Base-by-base conservation (phyloP, 2,329 filamentous ascomycete species). In the Phaeosphaeria sp. region DNA sequence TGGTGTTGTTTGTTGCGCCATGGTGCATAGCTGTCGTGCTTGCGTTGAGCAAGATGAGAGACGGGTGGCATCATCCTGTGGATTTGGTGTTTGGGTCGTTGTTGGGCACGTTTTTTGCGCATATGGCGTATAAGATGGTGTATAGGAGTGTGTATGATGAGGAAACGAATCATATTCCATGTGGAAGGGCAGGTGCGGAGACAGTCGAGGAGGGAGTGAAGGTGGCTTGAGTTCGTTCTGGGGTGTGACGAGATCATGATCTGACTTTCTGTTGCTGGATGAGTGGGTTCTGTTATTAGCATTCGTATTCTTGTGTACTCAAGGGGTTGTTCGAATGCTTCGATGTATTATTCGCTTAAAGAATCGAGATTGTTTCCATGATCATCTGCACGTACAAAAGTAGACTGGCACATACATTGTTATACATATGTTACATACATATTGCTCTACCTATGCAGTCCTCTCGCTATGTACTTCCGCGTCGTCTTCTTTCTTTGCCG, bases 21-120 rank as follows among this genome's bases (percentile, higher is more conserved):
- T 77, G 91, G 25, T 81, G 91, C 0, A 84, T 86, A 1, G 89
- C 89, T 0, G 78, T 80, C 0, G 77, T 91, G 0, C 88, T 92
- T 22, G 87, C 84, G 0, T 87, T 86, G 3, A 85, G 87, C 0
- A 79, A 91, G 33, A 88, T 88, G 0, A 88, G 90, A 52, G 77
- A 91, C 63, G 84, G 88, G n/a, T 75, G 67, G 74, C 89, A 92
- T 75, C 87, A 91, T 74, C 90, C 87, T 83, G 88, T 89, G 55
- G 89, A 91, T 59, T 79, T 89, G 7, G 54, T 90, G 0, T 86
- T 84, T 0, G 89, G 89, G 2, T 86, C 81, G 0, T 68, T 84
- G 18, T 87, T 90, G 23, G 89, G 89, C 1, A 85, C 82, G 0
- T 65, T 84, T 51, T 85, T 89, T 72, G 89, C 88, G 0, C 85